A percentile compares a stretch with the other conserved stretches of the same genome.
Evolutionary conservation across 2,329 filamentous ascomycete genomes (phyloP).

Genomic region (Orbilia ellipsospora): DNA sequence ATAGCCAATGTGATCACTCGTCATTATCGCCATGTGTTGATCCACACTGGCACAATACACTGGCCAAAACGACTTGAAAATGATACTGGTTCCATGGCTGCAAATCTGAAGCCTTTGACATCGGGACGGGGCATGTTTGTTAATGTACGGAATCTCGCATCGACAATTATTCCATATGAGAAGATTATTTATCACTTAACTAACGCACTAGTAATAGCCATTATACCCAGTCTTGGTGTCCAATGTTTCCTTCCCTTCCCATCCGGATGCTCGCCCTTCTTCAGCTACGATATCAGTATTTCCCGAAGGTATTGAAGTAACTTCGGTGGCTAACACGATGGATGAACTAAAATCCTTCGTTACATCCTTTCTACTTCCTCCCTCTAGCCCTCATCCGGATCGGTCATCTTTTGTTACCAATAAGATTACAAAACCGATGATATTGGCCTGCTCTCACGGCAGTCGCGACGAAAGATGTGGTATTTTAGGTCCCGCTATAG

Average conservation of each 20-base stretch:
- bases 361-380: conserved; percentile 38
- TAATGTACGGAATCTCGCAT: conserved; percentile 20
- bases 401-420: not conserved
- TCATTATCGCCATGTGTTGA: conserved; percentile 46
- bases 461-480: conserved; percentile 85
- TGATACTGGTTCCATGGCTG: conserved; percentile 19
- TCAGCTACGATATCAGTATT: conserved; percentile 55
- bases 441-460: conserved; percentile 89
- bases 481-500: conserved; percentile 77
- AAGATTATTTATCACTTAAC: not conserved
- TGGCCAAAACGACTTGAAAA: conserved; percentile 42
- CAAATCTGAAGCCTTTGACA: conserved; percentile 27
- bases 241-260: conserved; percentile 53
- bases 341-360: conserved; percentile 36
- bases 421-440: conserved; percentile 62
- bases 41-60: conserved; percentile 44
- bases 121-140: conserved; percentile 29
- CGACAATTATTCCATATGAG: not conserved
- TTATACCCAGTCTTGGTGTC: conserved; percentile 56
- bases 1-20: conserved; percentile 39
- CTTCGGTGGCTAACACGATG: conserved; percentile 22
- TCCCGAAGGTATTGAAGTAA: conserved; percentile 53
- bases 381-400: conserved; percentile 5
- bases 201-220: conserved; percentile 28
- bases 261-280: not conserved